Evolutionary conservation across 1,284 basidiomycete genomes (phyloP), one percentile per base, ranked within the genome.

Genomic region (Sanguinoderma infundibulare): DNA sequence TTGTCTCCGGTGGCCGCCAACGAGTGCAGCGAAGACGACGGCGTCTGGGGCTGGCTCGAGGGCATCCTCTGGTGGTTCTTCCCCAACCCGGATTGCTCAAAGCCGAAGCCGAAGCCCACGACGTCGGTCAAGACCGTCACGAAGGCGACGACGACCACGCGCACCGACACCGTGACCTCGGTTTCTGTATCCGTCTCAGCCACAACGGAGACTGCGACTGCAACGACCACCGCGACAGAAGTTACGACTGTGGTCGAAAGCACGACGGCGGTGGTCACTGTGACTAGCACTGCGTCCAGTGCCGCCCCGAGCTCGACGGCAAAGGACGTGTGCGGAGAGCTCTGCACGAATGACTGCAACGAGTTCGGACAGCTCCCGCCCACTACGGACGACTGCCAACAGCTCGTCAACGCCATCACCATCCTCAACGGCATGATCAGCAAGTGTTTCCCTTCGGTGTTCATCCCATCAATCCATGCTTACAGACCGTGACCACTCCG

Each of bases 311-410:
- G 38, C 10, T n/a, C 24, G 30, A 44, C 39, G 4, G 38, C 22
- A 17, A 55, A 42, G 35, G 20, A 58, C 36, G 12, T 24, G 3
- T 20, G 39, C 20, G 24, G n/a, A 30, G 24, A 17, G 12, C 15
- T 20, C 40, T 67, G 67, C 60, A 70, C 64, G 17, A 67, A 50
- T 20, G 59, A 63, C 3, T 71, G 67, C 55, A 61, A 55, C 30
- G 59, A 67, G 38, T 47, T 62, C 34, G 72, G 71, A 20, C 53
- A 57, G 28, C 66, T 69, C n/a, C 69, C 73, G 30, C 73, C 73
- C 28, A 62, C 36, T 22, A 64, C 67, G 9, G 66, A 69, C 1
- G 73, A 74, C 58, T 75, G 72, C 55, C 60, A 63, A 34, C 57
- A 65, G 50, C 64, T 73, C 55, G 62, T 69, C 17, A 63, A 72